A percentile compares a stretch with the other conserved stretches of the same genome.
Evolutionary conservation across 2,329 filamentous ascomycete genomes (phyloP).

Genomic region (Colletotrichum sp.): DNA sequence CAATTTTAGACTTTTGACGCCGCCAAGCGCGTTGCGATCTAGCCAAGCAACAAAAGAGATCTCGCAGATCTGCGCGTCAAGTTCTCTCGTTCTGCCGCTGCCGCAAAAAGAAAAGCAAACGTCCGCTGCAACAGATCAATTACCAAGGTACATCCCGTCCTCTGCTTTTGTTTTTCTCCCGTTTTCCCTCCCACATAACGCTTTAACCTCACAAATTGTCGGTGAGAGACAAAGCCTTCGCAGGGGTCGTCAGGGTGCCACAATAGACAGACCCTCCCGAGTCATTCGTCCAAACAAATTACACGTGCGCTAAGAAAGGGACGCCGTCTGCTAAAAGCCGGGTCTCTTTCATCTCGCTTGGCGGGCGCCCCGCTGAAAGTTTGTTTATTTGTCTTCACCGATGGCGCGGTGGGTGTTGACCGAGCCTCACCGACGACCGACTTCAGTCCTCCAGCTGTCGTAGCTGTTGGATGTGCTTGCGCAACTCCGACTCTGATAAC

Average conservation of each 20-base stretch:
- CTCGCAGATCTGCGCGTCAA: background rate
- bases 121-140: no score
- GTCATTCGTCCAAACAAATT: slow-evolving; percentile 9
- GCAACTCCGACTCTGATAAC: background rate
- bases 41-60: background rate
- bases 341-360: slow-evolving; percentile 12
- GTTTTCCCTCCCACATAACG: background rate
- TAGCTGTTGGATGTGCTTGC: background rate
- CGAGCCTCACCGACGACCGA: background rate
- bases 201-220: background rate
- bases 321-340: background rate
- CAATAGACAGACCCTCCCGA: background rate
- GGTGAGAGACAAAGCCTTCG: background rate
- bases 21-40: background rate
- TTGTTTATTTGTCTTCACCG: background rate
- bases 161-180: no score
- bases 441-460: background rate
- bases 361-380: background rate
- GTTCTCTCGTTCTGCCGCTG: background rate
- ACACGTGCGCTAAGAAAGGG: background rate
- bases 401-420: background rate
- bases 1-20: background rate
- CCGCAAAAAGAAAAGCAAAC: background rate
- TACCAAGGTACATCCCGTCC: no score
- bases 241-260: background rate